Conservation (phyloP, 2,329 filamentous ascomycete species). For the Trichoderma pleuroti region DNA sequence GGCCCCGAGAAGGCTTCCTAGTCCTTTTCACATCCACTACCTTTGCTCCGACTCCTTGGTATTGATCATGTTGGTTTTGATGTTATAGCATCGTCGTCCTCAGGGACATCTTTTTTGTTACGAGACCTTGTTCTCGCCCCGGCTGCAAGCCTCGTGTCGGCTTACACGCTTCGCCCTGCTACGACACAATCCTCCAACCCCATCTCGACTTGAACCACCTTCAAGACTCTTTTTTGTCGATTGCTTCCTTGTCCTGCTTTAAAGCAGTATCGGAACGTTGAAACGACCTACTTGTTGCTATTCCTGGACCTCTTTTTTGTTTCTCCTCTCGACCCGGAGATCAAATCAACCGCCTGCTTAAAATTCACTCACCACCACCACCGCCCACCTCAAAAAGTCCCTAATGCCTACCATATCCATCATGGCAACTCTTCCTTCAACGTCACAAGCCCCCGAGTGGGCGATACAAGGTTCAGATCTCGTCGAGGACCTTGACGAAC, state of each 20-base stretch:
- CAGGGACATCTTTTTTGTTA: slow-evolving; percentile 32
- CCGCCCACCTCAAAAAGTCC: neutral
- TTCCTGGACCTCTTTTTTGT: neutral
- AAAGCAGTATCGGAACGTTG: neutral
- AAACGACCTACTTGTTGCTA: neutral
- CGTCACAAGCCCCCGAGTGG: slow-evolving; percentile 32
- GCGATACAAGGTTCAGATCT: slow-evolving; percentile 53
- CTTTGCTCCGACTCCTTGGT: slow-evolving; percentile 24
- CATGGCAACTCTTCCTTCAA: slow-evolving; percentile 28
- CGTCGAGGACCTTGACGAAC: slow-evolving; percentile 78
- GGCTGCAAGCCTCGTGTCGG: slow-evolving; percentile 26
- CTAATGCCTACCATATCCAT: slow-evolving; percentile 19
- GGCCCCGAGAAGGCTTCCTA: slow-evolving; percentile 18
- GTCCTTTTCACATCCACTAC: slow-evolving; percentile 26
- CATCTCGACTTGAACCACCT: neutral
- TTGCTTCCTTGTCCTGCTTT: neutral
- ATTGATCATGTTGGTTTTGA: slow-evolving; percentile 34
- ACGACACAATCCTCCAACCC: slow-evolving; percentile 10
- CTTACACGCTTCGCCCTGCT: slow-evolving; percentile 25
- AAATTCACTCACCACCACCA: slow-evolving; percentile 4
- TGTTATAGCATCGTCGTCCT: slow-evolving; percentile 39
- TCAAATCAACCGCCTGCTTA: neutral
- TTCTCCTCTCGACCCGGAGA: slow-evolving; percentile 29
- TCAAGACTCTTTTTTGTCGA: neutral
- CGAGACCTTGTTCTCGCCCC: slow-evolving; percentile 19